Conservation (phyloP, 352 stramenopile species). For the Phytophthora agathidicida region DNA sequence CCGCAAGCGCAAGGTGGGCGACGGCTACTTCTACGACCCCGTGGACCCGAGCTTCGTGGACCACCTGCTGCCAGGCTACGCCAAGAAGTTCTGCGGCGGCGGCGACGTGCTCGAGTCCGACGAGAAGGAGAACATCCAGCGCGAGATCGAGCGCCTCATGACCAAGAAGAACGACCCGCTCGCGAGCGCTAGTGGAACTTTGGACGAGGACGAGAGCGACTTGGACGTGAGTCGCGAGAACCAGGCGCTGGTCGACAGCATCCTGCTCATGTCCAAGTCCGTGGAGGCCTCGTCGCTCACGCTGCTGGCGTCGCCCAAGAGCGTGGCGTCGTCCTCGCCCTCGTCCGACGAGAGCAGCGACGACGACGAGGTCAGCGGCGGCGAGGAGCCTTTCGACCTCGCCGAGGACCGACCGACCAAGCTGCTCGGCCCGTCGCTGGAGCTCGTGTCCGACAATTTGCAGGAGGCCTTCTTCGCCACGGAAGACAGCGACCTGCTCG, state of each 20-base stretch:
- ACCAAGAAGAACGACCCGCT: slow-evolving; percentile 65
- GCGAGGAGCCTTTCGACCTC: slow-evolving; percentile 46
- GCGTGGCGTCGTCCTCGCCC: slow-evolving; percentile 56
- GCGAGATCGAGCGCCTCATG: slow-evolving; percentile 83
- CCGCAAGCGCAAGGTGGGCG: slow-evolving; percentile 84
- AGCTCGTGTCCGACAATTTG: slow-evolving; percentile 78
- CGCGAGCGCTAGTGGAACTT: slow-evolving; percentile 31
- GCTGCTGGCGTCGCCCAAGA: slow-evolving; percentile 66
- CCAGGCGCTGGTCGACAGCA: slow-evolving; percentile 74
- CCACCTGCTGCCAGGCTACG: slow-evolving; percentile 77
- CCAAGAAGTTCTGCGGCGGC: slow-evolving; percentile 79
- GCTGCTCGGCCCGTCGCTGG: slow-evolving; percentile 51
- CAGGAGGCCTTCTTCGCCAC: slow-evolving; percentile 73
- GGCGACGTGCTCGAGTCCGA: slow-evolving; percentile 68
- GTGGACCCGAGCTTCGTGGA: slow-evolving; percentile 88
- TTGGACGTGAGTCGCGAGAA: slow-evolving; percentile 59
- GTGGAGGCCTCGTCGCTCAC: slow-evolving; percentile 59
- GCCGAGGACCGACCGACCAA: slow-evolving; percentile 35
- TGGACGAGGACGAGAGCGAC: slow-evolving; percentile 33
- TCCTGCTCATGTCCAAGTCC: slow-evolving; percentile 78
- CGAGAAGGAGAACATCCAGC: slow-evolving; percentile 84
- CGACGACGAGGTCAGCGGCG: slow-evolving; percentile 41
- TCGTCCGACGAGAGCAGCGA: slow-evolving; percentile 59
- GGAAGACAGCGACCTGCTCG: slow-evolving; percentile 70
- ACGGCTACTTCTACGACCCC: slow-evolving; percentile 86